Evolutionary conservation across 345 rosid species (phyloP).

Genomic region (Ceriops tagal): DNA sequence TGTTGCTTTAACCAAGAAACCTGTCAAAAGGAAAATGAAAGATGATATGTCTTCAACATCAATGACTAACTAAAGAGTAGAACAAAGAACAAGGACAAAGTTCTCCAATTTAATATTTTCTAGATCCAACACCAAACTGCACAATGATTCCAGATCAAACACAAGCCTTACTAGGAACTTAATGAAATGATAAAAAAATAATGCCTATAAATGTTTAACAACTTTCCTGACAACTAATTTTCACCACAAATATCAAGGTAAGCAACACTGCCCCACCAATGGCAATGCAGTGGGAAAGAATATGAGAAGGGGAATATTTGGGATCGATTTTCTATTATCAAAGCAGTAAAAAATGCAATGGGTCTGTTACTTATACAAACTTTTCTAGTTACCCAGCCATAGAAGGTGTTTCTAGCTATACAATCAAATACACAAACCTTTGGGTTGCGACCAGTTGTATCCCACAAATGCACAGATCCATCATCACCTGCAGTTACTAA

Average conservation of each 20-base stretch:
- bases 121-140: too few species aligned
- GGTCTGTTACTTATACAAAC: too few species aligned
- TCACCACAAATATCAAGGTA: background rate
- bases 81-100: background rate
- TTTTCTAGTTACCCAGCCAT: too few species aligned
- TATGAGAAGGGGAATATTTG: background rate
- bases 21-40: constrained; percentile 38
- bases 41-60: constrained; percentile 6
- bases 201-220: too few species aligned
- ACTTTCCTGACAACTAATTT: too few species aligned
- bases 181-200: too few species aligned
- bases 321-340: background rate
- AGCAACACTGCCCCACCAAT: background rate
- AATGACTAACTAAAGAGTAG: background rate
- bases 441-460: constrained; percentile 84
- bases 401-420: background rate
- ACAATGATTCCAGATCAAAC: too few species aligned
- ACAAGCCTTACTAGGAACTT: too few species aligned
- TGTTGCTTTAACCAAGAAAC: constrained; percentile 95
- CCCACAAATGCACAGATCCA: constrained; percentile 96
- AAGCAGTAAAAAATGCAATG: background rate
- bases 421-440: constrained; percentile 47
- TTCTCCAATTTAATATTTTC: background rate
- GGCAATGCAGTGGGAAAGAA: background rate
- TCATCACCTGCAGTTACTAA: constrained; percentile 98